These are phyloP conservation scores for Trichophyton equinum DNA, from an alignment of 2,329 filamentous ascomycete species.

Conservation along the genomic window DNA sequence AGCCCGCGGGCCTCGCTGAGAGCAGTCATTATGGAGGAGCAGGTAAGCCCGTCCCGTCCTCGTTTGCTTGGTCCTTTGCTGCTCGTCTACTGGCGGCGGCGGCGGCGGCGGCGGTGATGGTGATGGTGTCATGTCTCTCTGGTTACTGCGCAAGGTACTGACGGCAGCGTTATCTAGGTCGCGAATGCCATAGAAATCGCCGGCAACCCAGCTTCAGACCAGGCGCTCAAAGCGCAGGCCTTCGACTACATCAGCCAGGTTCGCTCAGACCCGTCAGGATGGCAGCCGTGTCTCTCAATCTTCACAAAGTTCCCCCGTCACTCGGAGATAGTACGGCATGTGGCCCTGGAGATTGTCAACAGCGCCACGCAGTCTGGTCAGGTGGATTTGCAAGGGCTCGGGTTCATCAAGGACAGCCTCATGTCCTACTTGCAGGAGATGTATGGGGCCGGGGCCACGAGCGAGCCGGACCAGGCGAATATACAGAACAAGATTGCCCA, in stretches of 20 bases:
- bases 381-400: constrained; percentile 59
- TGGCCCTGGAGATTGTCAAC: constrained; percentile 86
- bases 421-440: constrained; percentile 66
- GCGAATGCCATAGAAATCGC: constrained; percentile 93
- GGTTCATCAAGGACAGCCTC: constrained; percentile 66
- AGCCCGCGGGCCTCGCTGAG: constrained; percentile 12
- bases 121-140: background rate
- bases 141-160: background rate
- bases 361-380: constrained; percentile 71
- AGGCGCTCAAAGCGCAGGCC: constrained; percentile 64
- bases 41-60: constrained; percentile 20
- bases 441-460: constrained; percentile 48
- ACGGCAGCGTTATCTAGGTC: constrained; percentile 44
- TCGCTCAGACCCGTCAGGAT: constrained; percentile 68
- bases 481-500: constrained; percentile 97
- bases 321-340: constrained; percentile 74
- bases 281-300: constrained; percentile 77
- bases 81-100: background rate
- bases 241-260: constrained; percentile 53
- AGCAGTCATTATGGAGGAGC: constrained; percentile 34
- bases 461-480: constrained; percentile 54
- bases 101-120: background rate
- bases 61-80: background rate
- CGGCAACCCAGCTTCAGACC: constrained; percentile 67
- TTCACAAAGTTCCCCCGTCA: constrained; percentile 67